These are phyloP conservation scores for Neurospora sp. DNA, from an alignment of 495 filamentous ascomycete genomes.

Conservation along the genomic window DNA sequence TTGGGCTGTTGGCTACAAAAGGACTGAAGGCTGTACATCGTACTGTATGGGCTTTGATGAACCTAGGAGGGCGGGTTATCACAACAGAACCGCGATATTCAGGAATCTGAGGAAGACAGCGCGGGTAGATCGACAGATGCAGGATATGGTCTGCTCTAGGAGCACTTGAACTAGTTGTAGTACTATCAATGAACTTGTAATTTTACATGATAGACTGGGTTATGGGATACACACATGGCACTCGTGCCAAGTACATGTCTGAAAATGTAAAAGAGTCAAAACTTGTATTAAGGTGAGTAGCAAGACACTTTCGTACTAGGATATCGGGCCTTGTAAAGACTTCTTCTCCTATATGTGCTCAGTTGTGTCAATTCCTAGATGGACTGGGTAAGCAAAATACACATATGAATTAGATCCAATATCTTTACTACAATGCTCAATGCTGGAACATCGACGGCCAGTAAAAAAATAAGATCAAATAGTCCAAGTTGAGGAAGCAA, in stretches of 20 bases:
- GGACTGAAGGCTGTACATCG: not conserved
- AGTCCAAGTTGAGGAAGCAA: not conserved
- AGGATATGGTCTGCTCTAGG: not conserved
- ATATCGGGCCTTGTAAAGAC: not conserved
- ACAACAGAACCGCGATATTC: not conserved
- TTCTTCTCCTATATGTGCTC: not conserved
- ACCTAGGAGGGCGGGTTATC: not conserved
- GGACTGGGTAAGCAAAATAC: not conserved
- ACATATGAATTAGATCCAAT: not conserved
- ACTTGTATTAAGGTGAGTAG: not conserved
- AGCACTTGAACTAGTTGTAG: not conserved
- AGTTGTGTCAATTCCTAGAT: not conserved
- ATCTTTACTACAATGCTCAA: not conserved
- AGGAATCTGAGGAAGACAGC: not conserved
- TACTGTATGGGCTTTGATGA: not conserved
- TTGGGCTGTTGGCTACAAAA: not conserved
- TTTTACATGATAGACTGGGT: not conserved
- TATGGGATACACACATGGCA: not conserved
- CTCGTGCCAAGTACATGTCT: not conserved
- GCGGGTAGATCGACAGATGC: not conserved
- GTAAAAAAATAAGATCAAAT: not conserved
- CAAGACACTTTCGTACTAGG: not conserved
- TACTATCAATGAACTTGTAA: not conserved
- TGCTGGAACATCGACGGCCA: not conserved
- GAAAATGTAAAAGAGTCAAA: not conserved